Conservation (phyloP, 805 yeast species). For the Yamadazyma ubonensis region DNA sequence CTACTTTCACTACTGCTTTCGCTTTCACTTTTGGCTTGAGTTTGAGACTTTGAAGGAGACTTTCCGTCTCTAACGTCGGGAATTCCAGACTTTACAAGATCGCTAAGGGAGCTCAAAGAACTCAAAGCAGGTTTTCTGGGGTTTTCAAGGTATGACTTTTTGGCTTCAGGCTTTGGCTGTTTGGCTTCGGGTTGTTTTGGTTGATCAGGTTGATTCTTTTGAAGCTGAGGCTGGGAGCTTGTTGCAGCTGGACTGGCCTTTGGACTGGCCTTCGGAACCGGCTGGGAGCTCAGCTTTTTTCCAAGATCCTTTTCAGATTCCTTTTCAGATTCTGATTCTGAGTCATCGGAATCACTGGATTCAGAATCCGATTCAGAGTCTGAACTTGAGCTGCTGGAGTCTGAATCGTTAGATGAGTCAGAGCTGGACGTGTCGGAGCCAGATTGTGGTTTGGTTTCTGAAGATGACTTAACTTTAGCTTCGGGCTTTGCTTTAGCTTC, state of each 20-base stretch:
- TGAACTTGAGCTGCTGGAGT: background rate
- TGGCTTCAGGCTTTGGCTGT: background rate
- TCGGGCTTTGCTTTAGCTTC: background rate
- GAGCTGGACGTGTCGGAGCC: too few relatives aligned
- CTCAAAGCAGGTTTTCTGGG: constrained; percentile 40
- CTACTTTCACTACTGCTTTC: constrained; percentile 12
- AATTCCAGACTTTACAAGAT: constrained; percentile 60
- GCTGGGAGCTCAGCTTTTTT: too few relatives aligned
- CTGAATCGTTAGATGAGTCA: too few relatives aligned
- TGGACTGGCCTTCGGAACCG: too few relatives aligned
- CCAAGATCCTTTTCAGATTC: constrained; percentile 1
- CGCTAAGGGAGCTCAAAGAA: constrained; percentile 51
- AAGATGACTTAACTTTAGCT: background rate
- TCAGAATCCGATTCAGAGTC: constrained; percentile 4
- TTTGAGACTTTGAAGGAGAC: too few relatives aligned
- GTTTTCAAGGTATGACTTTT: constrained; percentile 1
- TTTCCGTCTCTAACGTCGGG: constrained; percentile 61
- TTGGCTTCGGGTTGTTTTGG: background rate
- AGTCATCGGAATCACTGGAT: constrained; percentile 2
- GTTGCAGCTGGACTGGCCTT: background rate
- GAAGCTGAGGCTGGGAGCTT: background rate
- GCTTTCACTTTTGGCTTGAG: constrained; percentile 1
- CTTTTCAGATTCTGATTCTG: constrained; percentile 7
- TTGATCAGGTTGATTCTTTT: background rate
- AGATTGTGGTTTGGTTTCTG: background rate